A percentile compares a stretch with the other conserved stretches of the same genome.
phyloP scores from a whole-genome alignment of 768 basidiomycete species.

The Termitomyces sp. region DNA sequence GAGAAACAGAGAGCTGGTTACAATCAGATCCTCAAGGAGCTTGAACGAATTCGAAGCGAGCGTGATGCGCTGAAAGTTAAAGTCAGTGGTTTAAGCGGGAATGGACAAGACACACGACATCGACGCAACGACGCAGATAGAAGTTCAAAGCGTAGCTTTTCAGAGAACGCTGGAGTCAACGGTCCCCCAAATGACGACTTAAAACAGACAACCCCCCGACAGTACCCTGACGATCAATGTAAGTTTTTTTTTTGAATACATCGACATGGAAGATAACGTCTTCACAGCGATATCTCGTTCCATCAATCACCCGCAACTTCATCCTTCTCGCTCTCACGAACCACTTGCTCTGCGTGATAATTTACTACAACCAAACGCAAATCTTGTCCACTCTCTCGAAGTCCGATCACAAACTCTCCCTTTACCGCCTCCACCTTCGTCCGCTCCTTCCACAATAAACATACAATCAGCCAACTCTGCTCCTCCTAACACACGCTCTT shows the following conservation, averaged over 20 bases:
- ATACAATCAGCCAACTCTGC: constrained; percentile 15
- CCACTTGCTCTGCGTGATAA: constrained; percentile 30
- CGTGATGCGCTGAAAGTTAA: constrained; percentile 68
- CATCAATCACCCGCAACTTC: constrained; percentile 29
- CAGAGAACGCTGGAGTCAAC: constrained; percentile 21
- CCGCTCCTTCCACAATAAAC: constrained; percentile 19
- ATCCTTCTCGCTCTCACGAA: constrained; percentile 42
- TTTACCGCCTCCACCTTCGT: constrained; percentile 24
- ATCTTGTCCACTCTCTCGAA: constrained; percentile 14
- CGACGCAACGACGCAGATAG: constrained; percentile 23
- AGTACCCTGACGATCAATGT: constrained; percentile 42
- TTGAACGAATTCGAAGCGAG: constrained; percentile 81
- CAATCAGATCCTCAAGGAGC: constrained; percentile 76
- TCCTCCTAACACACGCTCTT: constrained; percentile 21
- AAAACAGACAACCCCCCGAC: constrained; percentile 24
- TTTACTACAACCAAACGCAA: constrained; percentile 23
- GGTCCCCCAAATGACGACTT: constrained; percentile 9
- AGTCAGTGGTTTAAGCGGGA: constrained; percentile 28
- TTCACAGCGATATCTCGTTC: constrained; percentile 29
- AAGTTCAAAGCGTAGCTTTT: constrained; percentile 28
- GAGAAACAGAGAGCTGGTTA: constrained; percentile 89
- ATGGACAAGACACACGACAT: constrained; percentile 28
- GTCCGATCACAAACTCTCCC: constrained; percentile 21
- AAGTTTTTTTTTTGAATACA: constrained; percentile 17
- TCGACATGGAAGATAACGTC: constrained; percentile 13